Percentiles rank a stretch among this genome's conserved stretches.
Evolutionary conservation across 2,329 filamentous ascomycete species (phyloP).

Genomic region (Penicillium decumbens): DNA sequence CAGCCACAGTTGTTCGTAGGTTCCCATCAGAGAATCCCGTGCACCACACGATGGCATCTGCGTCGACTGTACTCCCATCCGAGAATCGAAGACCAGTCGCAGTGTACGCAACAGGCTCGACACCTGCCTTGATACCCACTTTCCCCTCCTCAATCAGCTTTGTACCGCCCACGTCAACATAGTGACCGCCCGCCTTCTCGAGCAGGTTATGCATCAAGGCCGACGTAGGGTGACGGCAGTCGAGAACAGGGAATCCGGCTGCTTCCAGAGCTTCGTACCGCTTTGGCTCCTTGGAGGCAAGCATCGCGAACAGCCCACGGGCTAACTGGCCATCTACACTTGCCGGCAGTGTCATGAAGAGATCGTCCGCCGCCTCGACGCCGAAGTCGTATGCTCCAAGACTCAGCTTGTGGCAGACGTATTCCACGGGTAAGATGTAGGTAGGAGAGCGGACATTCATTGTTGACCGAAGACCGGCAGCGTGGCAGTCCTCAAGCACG

Average conservation of each 20-base stretch:
- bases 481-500: slow-evolving; percentile 45
- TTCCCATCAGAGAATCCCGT: slow-evolving; percentile 40
- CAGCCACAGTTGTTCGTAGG: slow-evolving; percentile 23
- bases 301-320: slow-evolving; percentile 15
- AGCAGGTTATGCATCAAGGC: slow-evolving; percentile 32
- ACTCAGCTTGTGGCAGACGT: slow-evolving; percentile 18
- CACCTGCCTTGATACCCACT: slow-evolving; percentile 28
- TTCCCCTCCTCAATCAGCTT: slow-evolving; percentile 27
- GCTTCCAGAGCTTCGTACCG: slow-evolving; percentile 33
- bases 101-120: slow-evolving; percentile 32
- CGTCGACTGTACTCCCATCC: slow-evolving; percentile 33
- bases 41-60: slow-evolving; percentile 42
- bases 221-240: slow-evolving; percentile 23
- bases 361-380: slow-evolving; percentile 12
- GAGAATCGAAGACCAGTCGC: slow-evolving; percentile 30
- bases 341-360: slow-evolving; percentile 8
- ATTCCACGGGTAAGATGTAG: slow-evolving; percentile 24
- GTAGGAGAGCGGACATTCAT: slow-evolving; percentile 46
- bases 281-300: slow-evolving; percentile 30
- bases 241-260: slow-evolving; percentile 38
- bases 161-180: slow-evolving; percentile 39
- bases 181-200: slow-evolving; percentile 41
- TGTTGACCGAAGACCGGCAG: slow-evolving; percentile 41
- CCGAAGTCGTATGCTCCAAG: slow-evolving; percentile 27
- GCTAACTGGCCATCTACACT: slow-evolving; percentile 11